Base-by-base conservation (phyloP, 257 asterid genomes). In the Lavandula angustifolia region DNA sequence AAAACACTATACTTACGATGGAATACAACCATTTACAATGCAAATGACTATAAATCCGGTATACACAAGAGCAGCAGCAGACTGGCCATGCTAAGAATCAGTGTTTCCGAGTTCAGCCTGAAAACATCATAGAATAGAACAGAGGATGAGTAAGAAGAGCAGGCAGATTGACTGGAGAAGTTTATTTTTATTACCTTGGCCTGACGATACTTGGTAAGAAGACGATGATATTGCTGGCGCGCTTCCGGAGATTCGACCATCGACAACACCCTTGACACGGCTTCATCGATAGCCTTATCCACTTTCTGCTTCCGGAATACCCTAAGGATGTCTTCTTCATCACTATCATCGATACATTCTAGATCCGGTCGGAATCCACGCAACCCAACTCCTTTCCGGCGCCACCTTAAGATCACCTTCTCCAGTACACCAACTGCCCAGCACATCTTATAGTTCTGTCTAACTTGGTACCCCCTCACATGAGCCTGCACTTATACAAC, bases 381-480 rank as follows among this genome's bases (percentile, higher is more conserved):
- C 34, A 90, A 71, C 42, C 98, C 99, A 67, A 78, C 87, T 60
- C 98, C 95, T 40, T 78, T 74, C 32, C 99, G 69, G 34, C 92
- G 87, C 99, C 99, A 94, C 80, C 99, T 85, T 34, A 90, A 73
- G 7, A 94, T 44, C 31, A 82, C 91, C 89, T 94, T 94, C 79
- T 94, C 99, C 78, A 94, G 81, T 31, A 94, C 66, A 68, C 97
- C 82, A 67, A 85, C 95, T 47, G 98, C 99, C 99, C 97, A 94
- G 70, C 95, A 82, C 6, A 94, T 87, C 73, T 66, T 79, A 40
- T 86, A 86, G 33, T 84, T 64, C 81, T 83, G 90, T 71, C 99
- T 81, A 31, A 79, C 98, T 78, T 81, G 98, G 73, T 90, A 84
- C 22, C 98, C 99, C 80, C 98, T 82, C 71, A 87, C 96, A 76